Evolutionary conservation across 805 yeast species (phyloP).

Genomic region (Schwanniomyces vanrijiae): DNA sequence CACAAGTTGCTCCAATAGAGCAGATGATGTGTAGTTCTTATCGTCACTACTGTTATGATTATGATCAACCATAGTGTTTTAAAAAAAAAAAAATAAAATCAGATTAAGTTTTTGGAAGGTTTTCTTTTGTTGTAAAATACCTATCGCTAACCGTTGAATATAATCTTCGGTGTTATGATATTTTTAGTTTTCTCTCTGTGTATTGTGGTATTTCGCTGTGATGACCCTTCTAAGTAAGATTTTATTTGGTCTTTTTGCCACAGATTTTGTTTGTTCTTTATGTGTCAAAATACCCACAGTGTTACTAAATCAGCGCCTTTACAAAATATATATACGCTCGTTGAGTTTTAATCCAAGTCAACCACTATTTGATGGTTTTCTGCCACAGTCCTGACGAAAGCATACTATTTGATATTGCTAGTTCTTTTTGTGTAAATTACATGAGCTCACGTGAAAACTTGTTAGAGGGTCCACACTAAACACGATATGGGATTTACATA

Average conservation of each 20-base stretch:
- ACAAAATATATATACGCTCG: background rate
- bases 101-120: too few species aligned
- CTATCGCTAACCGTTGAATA: background rate
- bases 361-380: background rate
- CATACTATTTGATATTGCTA: background rate
- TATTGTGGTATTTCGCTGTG: background rate
- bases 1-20: slow-evolving; percentile 72
- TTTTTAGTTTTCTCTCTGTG: background rate
- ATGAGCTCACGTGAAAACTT: slow-evolving; percentile 1
- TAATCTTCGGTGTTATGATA: background rate
- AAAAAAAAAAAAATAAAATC: too few species aligned
- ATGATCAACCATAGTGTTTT: background rate
- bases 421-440: slow-evolving; percentile 1
- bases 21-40: slow-evolving; percentile 27
- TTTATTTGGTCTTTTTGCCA: background rate
- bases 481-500: background rate
- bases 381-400: background rate
- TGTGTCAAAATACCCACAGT: background rate
- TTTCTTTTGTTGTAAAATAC: background rate
- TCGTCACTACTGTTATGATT: background rate
- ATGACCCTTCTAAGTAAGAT: background rate
- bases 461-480: background rate
- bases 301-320: background rate
- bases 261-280: background rate
- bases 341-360: background rate